Evolutionary conservation across 1,139 yeast genomes (phyloP).

Genomic region (Protomyces inundatus): DNA sequence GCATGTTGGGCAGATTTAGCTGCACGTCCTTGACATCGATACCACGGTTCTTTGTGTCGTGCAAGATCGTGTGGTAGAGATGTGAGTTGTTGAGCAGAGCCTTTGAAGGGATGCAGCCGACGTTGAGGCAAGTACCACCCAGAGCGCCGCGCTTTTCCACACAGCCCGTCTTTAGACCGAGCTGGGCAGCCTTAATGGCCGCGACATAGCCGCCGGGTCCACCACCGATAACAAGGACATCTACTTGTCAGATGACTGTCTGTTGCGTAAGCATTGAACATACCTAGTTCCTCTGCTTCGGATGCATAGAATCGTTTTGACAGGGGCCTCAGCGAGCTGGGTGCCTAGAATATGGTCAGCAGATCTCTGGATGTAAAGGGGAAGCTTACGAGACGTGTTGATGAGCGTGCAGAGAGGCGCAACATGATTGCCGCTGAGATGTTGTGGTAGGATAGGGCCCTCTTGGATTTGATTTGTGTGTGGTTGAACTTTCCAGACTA

Average conservation of each 20-base stretch:
- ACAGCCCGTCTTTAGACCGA: slow-evolving; percentile 91
- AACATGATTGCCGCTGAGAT: neutral
- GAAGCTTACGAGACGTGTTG: neutral
- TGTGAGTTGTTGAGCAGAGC: slow-evolving; percentile 92
- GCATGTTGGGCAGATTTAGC: slow-evolving; percentile 71
- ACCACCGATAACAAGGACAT: slow-evolving; percentile 71
- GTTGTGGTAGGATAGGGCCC: neutral
- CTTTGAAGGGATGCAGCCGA: slow-evolving; percentile 98
- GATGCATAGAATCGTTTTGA: slow-evolving; percentile 17
- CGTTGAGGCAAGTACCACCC: slow-evolving; percentile 98
- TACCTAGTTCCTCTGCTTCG: slow-evolving; percentile 23
- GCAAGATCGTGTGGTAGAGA: slow-evolving; percentile 78
- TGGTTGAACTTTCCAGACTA: neutral
- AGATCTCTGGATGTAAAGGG: neutral
- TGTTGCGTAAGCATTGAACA: neutral
- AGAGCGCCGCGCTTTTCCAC: slow-evolving; percentile 91
- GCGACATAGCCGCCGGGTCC: slow-evolving; percentile 99
- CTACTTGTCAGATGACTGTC: neutral
- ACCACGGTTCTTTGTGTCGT: slow-evolving; percentile 83
- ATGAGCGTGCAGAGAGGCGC: neutral
- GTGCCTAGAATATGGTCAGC: neutral
- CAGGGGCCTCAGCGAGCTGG: neutral
- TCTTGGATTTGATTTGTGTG: neutral
- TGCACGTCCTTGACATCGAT: slow-evolving; percentile 72
- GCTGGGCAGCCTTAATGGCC: slow-evolving; percentile 97